A percentile compares a stretch with the other conserved stretches of the same genome.
Conservation (phyloP, 2,329 filamentous ascomycete genomes). For the Ilyonectria destructans region DNA sequence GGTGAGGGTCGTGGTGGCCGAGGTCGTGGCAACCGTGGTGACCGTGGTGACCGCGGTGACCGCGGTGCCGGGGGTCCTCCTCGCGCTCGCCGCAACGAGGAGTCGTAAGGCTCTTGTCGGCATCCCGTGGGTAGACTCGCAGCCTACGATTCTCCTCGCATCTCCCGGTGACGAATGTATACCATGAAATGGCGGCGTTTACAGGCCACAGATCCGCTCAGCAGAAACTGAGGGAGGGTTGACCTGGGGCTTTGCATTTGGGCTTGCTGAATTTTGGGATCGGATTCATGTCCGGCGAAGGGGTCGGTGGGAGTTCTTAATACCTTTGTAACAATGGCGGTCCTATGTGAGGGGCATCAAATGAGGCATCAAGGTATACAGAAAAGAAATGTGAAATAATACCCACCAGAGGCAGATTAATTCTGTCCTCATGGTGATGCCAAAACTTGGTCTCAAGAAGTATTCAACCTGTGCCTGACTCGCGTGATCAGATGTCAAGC, state of each 20-base stretch:
- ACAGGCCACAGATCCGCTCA: conserved; percentile 48
- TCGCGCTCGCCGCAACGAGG: conserved; percentile 59
- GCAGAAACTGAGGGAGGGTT: conserved; percentile 47
- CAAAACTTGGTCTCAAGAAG: conserved; percentile 1
- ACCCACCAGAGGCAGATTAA: conserved; percentile 40
- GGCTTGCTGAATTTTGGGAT: conserved; percentile 51
- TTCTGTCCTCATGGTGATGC: conserved; percentile 30
- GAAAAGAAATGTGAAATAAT: conserved; percentile 49
- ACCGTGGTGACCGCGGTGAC: conserved; percentile 60
- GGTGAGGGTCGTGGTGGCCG: conserved; percentile 64
- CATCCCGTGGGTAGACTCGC: conserved; percentile 47
- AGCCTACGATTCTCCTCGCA: conserved; percentile 50
- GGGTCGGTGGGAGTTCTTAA: conserved; percentile 48
- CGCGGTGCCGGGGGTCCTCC: conserved; percentile 54
- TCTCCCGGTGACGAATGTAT: conserved; percentile 56
- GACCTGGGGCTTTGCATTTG: conserved; percentile 51
- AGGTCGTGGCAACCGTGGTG: conserved; percentile 59
- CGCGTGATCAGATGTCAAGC: conserved; percentile 33
- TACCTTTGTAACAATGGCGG: conserved; percentile 49
- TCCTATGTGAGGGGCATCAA: conserved; percentile 40
- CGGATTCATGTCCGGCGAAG: conserved; percentile 47
- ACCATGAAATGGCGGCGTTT: conserved; percentile 61
- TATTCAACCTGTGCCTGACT: conserved; percentile 10
- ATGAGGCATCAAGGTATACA: conserved; percentile 42
- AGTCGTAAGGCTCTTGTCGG: conserved; percentile 54